phyloP scores from a whole-genome alignment of 106 monocot genomes.

The Chionographis japonica region DNA sequence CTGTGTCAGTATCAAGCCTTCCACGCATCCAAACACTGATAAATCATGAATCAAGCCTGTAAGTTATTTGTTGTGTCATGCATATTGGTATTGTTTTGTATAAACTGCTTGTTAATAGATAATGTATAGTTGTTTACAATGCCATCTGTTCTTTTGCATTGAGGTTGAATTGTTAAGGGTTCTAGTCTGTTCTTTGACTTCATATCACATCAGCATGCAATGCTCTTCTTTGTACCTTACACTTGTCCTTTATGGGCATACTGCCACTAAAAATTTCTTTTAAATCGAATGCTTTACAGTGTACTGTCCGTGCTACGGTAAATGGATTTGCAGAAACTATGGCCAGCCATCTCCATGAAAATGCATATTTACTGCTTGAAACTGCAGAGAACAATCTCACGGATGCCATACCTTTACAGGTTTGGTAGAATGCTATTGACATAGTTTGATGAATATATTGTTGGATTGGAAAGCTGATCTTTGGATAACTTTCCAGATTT shows the following conservation, averaged over 20 bases:
- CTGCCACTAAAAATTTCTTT: slow-evolving; percentile 4
- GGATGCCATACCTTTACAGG: slow-evolving; percentile 80
- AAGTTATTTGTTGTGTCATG: too few species aligned
- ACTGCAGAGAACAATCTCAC: slow-evolving; percentile 37
- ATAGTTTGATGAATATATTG: not conserved
- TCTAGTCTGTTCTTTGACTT: too few species aligned
- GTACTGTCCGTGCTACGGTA: slow-evolving; percentile 74
- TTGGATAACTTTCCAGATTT: not conserved
- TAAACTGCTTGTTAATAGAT: too few species aligned
- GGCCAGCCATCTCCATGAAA: slow-evolving; percentile 14
- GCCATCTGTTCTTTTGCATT: too few species aligned
- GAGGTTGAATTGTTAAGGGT: too few species aligned
- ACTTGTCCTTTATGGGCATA: not conserved
- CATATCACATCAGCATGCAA: too few species aligned
- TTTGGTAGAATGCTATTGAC: slow-evolving; percentile 14
- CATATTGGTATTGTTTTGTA: too few species aligned
- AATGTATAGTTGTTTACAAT: too few species aligned
- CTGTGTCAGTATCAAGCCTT: too few species aligned
- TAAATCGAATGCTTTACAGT: slow-evolving; percentile 37
- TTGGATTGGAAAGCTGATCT: not conserved
- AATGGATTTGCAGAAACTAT: slow-evolving; percentile 45
- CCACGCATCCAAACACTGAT: too few species aligned
- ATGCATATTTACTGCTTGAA: slow-evolving; percentile 32
- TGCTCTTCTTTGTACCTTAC: not conserved
- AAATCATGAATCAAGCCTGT: too few species aligned